Percentiles rank a stretch among this genome's conserved stretches.
These are phyloP conservation scores for Zygotorulaspora sp. DNA, from an alignment of 805 yeast species.

Conservation along the genomic window DNA sequence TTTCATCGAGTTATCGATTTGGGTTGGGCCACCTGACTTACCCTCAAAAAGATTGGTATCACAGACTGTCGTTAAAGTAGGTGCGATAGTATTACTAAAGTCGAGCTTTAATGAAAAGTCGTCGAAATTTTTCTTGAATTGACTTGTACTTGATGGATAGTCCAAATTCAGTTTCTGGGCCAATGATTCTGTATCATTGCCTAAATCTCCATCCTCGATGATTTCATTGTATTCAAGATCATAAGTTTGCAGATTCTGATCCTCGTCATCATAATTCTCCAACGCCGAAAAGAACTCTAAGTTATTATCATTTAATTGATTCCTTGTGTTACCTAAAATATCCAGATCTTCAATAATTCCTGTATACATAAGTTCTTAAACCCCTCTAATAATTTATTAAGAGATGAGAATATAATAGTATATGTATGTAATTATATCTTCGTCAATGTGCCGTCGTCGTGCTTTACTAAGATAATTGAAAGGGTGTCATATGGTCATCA, in stretches of 20 bases:
- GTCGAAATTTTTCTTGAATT: background rate
- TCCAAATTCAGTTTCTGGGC: conserved; percentile 1
- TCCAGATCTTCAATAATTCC: conserved; percentile 1
- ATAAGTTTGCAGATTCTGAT: background rate
- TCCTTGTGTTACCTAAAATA: background rate
- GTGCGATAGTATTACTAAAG: conserved; percentile 5
- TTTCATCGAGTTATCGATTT: background rate
- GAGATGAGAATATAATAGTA: background rate
- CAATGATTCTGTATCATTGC: background rate
- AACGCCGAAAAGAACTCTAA: background rate
- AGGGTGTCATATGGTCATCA: too few species aligned
- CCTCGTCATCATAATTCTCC: background rate
- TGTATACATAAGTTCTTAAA: conserved; percentile 2
- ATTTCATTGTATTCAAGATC: background rate
- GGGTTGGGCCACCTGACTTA: background rate
- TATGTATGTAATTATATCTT: background rate
- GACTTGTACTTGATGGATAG: conserved; percentile 1
- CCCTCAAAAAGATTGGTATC: background rate
- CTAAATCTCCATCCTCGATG: background rate
- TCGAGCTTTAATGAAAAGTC: background rate
- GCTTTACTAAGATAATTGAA: background rate
- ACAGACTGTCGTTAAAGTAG: conserved; percentile 1
- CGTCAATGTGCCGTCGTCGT: too few species aligned
- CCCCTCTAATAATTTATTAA: background rate
- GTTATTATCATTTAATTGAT: conserved; percentile 2